A percentile compares a stretch with the other conserved stretches of the same genome.
phyloP scores from a whole-genome alignment of 768 basidiomycete genomes.

The Rhodotorula graminis region DNA sequence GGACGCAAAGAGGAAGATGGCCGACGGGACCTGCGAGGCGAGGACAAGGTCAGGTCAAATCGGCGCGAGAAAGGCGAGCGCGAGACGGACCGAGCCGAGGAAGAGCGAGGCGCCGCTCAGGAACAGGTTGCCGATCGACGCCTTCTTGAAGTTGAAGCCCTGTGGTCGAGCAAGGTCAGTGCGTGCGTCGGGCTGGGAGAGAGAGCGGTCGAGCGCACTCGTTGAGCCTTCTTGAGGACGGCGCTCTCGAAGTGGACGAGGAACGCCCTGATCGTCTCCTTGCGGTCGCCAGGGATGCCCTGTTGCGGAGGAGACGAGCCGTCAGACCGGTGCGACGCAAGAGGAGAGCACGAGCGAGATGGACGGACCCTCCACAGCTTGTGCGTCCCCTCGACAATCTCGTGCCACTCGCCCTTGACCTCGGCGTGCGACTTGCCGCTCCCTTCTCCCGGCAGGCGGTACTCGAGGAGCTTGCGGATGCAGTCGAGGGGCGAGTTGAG shows the following conservation, averaged over 20 bases:
- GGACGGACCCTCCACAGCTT: conserved; percentile 70
- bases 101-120: conserved; percentile 82
- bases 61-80: background rate
- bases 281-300: conserved; percentile 54
- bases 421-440: conserved; percentile 58
- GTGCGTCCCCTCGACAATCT: conserved; percentile 71
- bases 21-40: conserved; percentile 60
- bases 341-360: no score
- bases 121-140: conserved; percentile 59
- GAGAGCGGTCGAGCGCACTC: conserved; percentile 2
- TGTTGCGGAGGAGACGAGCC: conserved; percentile 56
- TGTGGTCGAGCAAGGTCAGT: conserved; percentile 48
- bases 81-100: conserved; percentile 60
- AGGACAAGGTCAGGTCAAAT: no score
- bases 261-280: conserved; percentile 60
- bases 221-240: conserved; percentile 47
- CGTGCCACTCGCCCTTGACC: conserved; percentile 77
- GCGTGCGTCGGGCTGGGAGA: background rate
- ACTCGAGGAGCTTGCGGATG: conserved; percentile 69
- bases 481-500: conserved; percentile 52
- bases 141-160: conserved; percentile 89
- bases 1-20: conserved; percentile 83
- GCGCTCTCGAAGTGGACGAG: conserved; percentile 88
- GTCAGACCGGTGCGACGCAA: conserved; percentile 49
- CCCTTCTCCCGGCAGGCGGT: conserved; percentile 63